Evolutionary conservation across 2,329 filamentous ascomycete species (phyloP).

Genomic region (Ophiostoma himal-ulmi): DNA sequence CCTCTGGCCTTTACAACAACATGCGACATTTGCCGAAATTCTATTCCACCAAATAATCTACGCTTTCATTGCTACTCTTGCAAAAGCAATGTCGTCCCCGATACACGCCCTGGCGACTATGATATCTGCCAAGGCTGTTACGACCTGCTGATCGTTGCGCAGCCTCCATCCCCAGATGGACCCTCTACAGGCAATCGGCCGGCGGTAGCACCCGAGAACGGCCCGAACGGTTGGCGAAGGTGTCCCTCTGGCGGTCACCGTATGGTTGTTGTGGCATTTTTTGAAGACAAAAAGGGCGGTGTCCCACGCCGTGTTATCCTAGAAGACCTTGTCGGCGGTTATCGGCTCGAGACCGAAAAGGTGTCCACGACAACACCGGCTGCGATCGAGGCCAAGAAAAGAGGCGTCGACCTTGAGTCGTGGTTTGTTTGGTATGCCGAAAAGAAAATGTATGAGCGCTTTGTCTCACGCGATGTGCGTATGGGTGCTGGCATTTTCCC

Average conservation of each 20-base stretch:
- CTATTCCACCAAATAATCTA: slow-evolving; percentile 62
- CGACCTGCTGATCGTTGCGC: slow-evolving; percentile 39
- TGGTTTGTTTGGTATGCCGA: slow-evolving; percentile 32
- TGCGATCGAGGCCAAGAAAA: slow-evolving; percentile 13
- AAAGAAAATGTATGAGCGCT: slow-evolving; percentile 38
- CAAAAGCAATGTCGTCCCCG: slow-evolving; percentile 45
- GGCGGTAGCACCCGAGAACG: slow-evolving; percentile 67
- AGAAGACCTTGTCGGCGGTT: slow-evolving; percentile 71
- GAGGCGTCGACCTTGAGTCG: slow-evolving; percentile 15
- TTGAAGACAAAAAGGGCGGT: slow-evolving; percentile 49
- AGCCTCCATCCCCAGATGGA: slow-evolving; percentile 10
- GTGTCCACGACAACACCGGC: slow-evolving; percentile 30
- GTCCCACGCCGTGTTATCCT: slow-evolving; percentile 64
- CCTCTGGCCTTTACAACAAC: slow-evolving; percentile 66
- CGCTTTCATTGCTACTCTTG: slow-evolving; percentile 79
- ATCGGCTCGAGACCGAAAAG: slow-evolving; percentile 57
- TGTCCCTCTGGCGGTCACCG: slow-evolving; percentile 69
- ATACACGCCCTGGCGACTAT: slow-evolving; percentile 64
- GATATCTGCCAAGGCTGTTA: slow-evolving; percentile 82
- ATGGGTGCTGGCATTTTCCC: slow-evolving; percentile 29
- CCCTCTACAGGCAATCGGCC: slow-evolving; percentile 29
- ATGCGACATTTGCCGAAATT: slow-evolving; percentile 71
- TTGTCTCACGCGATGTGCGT: slow-evolving; percentile 49
- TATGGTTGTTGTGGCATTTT: slow-evolving; percentile 75
- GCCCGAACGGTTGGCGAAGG: slow-evolving; percentile 73